phyloP scores from a whole-genome alignment of 371 early-diverging fungal genomes.

The Mucor plumbeus region DNA sequence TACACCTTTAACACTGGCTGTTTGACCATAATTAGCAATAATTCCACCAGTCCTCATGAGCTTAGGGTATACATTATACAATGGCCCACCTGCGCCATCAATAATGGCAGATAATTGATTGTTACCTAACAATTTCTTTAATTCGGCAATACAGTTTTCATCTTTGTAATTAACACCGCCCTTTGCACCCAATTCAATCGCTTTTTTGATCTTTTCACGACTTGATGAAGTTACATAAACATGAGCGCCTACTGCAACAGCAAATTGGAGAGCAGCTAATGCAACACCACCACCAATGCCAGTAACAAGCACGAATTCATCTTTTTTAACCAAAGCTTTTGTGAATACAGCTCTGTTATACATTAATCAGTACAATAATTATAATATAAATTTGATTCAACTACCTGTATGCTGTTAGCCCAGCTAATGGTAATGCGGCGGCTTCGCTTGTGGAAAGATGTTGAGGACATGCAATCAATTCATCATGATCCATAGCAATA shows the following conservation, averaged over 20 bases:
- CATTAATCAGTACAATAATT: background rate
- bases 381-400: background rate
- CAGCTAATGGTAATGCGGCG: slow-evolving; percentile 74
- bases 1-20: slow-evolving; percentile 51
- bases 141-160: slow-evolving; percentile 54
- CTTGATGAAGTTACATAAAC: slow-evolving; percentile 76
- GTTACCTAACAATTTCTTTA: slow-evolving; percentile 49
- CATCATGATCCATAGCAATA: slow-evolving; percentile 43
- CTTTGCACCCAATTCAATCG: slow-evolving; percentile 66
- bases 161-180: slow-evolving; percentile 77
- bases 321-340: slow-evolving; percentile 59
- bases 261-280: slow-evolving; percentile 69
- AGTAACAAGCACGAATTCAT: slow-evolving; percentile 70
- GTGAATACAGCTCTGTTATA: slow-evolving; percentile 57
- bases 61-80: slow-evolving; percentile 41
- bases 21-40: slow-evolving; percentile 67
- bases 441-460: slow-evolving; percentile 69
- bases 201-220: slow-evolving; percentile 65
- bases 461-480: slow-evolving; percentile 59
- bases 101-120: slow-evolving; percentile 62
- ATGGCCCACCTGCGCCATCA: slow-evolving; percentile 73
- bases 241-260: slow-evolving; percentile 70
- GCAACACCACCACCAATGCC: slow-evolving; percentile 85
- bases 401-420: slow-evolving; percentile 69
- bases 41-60: slow-evolving; percentile 62